Evolutionary conservation across 2,329 filamentous ascomycete species (phyloP), one percentile per base, ranked within the genome.

Genomic region (Fusarium nurragi): DNA sequence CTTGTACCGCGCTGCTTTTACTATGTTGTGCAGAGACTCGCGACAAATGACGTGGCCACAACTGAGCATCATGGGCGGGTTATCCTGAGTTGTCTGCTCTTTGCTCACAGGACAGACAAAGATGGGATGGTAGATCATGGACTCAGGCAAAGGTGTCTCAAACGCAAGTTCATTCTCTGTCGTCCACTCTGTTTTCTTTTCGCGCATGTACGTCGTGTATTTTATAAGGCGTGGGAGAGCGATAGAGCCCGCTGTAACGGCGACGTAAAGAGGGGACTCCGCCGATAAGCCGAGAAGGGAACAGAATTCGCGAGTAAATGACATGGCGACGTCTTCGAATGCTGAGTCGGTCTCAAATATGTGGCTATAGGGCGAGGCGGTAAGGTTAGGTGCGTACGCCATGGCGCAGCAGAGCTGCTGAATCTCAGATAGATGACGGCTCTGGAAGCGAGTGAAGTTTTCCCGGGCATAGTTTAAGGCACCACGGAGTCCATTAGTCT

Each of bases 81-180:
- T 99, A 22, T 84, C 80, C 72, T 97, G 93, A 0, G 94, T 99
- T 0, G 91, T 93, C 77, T 99, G 95, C 75, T 97, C 95, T 77
- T 98, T 98, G 71, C 90, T 94, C 6, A 99, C 95, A 0, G 95
- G 95, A 74, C 95, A 99, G 38, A 99, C 95, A 75, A 99, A 99
- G 74, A 99, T 97, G 54, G 91, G 91, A 77, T 99, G 95, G 81
- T 97, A 99, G 45, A 89, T 81, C 84, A 87, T 87, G 66, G 81
- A 84, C 46, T 77, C 74, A 1, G 86, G 86, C 3, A 89, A 78
- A 3, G 86, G 84, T 2, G 86, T 88, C 71, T 92, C 84, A 74
- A 94, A 95, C 0, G 94, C 93, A 18, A 99, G 82, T 77, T 99
- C 95, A 73, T 95, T 89, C 60, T 91, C 86, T 6, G 92, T 94